Evolutionary conservation across 306 rosid genomes (phyloP).

Genomic region (Begonia loranthoides): DNA sequence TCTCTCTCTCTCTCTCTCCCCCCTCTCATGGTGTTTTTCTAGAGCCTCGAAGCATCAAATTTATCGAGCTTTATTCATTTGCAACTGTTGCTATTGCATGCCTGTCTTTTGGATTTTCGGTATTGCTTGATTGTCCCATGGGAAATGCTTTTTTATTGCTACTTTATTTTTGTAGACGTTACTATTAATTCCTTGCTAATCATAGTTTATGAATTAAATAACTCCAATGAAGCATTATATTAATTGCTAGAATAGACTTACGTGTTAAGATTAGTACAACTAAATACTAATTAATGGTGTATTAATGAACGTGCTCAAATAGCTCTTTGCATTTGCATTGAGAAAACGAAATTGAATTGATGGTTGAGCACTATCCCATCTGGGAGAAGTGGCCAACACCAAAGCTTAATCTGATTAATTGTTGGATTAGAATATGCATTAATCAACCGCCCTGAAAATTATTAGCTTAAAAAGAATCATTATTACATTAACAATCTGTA

Average conservation of each 20-base stretch:
- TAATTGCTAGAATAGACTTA: not conserved
- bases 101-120: slow-evolving; percentile 5
- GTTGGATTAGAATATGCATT: slow-evolving; percentile 15
- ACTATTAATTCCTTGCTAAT: too few relatives aligned
- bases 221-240: not conserved
- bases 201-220: slow-evolving; percentile 6
- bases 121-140: too few relatives aligned
- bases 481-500: not conserved
- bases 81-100: slow-evolving; percentile 6
- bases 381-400: slow-evolving; percentile 44
- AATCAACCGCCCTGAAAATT: slow-evolving; percentile 4
- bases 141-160: too few relatives aligned
- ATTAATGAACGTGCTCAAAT: too few relatives aligned
- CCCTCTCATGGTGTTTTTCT: not conserved
- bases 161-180: too few relatives aligned
- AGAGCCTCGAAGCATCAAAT: not conserved
- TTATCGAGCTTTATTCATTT: not conserved
- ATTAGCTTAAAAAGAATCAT: slow-evolving; percentile 13
- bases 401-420: slow-evolving; percentile 35
- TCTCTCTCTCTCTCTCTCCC: slow-evolving; percentile 2
- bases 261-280: not conserved
- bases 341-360: too few relatives aligned
- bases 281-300: too few relatives aligned
- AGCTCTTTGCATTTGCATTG: too few relatives aligned
- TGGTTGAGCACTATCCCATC: too few relatives aligned